These are phyloP conservation scores for Dactylellina parvicollis DNA, from an alignment of 2,329 filamentous ascomycete species.

Conservation along the genomic window DNA sequence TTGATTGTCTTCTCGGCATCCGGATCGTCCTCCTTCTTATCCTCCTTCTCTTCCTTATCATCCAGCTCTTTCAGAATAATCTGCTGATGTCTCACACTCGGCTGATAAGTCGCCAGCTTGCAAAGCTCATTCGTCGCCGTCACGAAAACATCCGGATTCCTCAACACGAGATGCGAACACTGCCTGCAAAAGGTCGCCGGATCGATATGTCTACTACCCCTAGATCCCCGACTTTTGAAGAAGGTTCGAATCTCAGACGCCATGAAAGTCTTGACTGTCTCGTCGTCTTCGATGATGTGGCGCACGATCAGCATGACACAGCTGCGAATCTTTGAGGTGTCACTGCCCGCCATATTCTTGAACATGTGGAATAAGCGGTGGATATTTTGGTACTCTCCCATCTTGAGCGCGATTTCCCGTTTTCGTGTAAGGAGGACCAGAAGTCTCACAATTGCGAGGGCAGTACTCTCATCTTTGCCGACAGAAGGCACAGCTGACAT, in stretches of 20 bases:
- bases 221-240: constrained; percentile 67
- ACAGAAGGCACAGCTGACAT: constrained; percentile 84
- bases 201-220: constrained; percentile 70
- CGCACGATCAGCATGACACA: constrained; percentile 86
- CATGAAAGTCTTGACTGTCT: constrained; percentile 91
- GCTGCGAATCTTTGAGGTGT: constrained; percentile 77
- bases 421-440: constrained; percentile 87
- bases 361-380: constrained; percentile 93
- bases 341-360: constrained; percentile 84
- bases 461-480: constrained; percentile 85
- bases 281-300: constrained; percentile 93
- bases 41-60: constrained; percentile 54
- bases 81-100: constrained; percentile 56
- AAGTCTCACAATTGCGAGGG: constrained; percentile 82
- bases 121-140: constrained; percentile 86
- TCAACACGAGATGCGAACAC: constrained; percentile 80
- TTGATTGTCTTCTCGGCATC: constrained; percentile 60
- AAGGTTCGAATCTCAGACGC: constrained; percentile 83
- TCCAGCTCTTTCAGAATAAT: constrained; percentile 57
- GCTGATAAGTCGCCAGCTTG: constrained; percentile 71
- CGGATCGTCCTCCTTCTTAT: constrained; percentile 56
- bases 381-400: constrained; percentile 88
- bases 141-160: constrained; percentile 85
- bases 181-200: constrained; percentile 77
- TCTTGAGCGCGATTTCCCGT: constrained; percentile 75